Evolutionary conservation across 73 alveolate genomes (phyloP).

Genomic region (Tetrahymena borealis): DNA sequence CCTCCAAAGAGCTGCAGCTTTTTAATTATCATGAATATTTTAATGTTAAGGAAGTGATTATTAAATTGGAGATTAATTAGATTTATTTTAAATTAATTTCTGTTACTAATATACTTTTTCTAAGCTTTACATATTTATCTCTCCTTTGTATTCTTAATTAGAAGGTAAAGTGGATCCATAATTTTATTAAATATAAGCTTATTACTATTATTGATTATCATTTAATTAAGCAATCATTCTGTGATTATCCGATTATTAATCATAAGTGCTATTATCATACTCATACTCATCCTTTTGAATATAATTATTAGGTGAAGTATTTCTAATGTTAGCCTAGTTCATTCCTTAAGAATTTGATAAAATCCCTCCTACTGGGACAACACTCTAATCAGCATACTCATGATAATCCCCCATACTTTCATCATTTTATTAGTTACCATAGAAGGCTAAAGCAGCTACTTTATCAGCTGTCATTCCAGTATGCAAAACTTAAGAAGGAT

Average conservation of each 20-base stretch:
- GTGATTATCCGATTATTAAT: too few relatives aligned
- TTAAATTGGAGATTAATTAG: too few relatives aligned
- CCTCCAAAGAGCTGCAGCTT: background rate
- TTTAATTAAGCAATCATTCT: too few relatives aligned
- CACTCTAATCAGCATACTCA: background rate
- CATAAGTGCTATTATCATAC: background rate
- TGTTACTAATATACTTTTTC: background rate
- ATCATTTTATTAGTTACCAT: background rate
- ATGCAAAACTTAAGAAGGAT: background rate
- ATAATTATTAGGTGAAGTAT: background rate
- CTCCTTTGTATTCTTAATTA: background rate
- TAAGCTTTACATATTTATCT: background rate
- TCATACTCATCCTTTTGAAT: background rate
- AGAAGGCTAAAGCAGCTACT: background rate
- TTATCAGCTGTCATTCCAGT: conserved; percentile 1
- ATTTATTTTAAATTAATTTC: background rate
- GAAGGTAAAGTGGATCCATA: too few relatives aligned
- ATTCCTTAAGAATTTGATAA: background rate
- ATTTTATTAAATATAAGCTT: background rate
- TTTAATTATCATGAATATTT: too few relatives aligned
- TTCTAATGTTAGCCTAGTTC: background rate
- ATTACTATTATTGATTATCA: background rate
- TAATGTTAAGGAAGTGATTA: too few relatives aligned
- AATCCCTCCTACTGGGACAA: too few relatives aligned
- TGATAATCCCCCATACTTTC: background rate